phyloP scores from a whole-genome alignment of 805 yeast genomes.

The Sungouiozyma intestinalis region DNA sequence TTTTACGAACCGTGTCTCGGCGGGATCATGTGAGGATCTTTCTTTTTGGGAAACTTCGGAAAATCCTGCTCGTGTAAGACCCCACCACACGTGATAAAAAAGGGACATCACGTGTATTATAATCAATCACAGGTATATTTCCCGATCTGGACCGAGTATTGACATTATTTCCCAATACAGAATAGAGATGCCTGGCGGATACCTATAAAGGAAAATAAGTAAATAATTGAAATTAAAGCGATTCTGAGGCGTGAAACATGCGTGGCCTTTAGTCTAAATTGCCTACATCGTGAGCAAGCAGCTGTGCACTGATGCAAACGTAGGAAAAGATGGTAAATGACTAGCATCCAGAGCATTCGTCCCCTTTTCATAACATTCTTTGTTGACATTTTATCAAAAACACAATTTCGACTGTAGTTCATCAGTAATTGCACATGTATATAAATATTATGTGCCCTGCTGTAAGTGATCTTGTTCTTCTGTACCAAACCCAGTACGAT shows the following conservation, averaged over 20 bases:
- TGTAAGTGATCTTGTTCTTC: too few species aligned
- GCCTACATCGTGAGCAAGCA: not conserved
- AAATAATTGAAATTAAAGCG: not conserved
- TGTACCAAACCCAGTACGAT: too few species aligned
- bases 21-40: too few species aligned
- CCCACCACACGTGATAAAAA: too few species aligned
- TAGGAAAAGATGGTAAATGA: not conserved
- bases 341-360: not conserved
- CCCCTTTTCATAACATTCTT: not conserved
- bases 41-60: too few species aligned
- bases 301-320: not conserved
- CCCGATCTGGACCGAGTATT: not conserved
- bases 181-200: not conserved
- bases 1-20: too few species aligned
- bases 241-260: too few species aligned
- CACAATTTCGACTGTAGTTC: not conserved
- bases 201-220: not conserved
- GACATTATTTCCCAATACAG: not conserved
- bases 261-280: not conserved
- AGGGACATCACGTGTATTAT: too few species aligned
- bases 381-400: not conserved
- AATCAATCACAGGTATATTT: not conserved
- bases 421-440: not conserved
- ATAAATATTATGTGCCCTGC: not conserved
- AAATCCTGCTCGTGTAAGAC: too few species aligned